A percentile compares a stretch with the other conserved stretches of the same genome.
Conservation (phyloP, 2,329 filamentous ascomycete species). For the Ramularia endophylla region DNA sequence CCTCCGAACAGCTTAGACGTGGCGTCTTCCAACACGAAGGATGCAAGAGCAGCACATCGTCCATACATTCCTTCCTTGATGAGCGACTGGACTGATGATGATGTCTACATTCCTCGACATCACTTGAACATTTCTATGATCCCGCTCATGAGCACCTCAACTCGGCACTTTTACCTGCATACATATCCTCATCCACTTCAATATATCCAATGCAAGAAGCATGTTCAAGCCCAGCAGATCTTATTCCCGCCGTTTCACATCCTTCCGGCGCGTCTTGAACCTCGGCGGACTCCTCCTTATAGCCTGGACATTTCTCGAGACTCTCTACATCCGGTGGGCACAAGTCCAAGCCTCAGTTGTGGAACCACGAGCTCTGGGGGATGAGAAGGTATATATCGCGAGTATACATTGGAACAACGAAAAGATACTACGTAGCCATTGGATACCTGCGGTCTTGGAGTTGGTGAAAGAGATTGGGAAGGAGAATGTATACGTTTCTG, state of each 20-base stretch:
- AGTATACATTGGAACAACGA: conserved; percentile 65
- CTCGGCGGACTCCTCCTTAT: conserved; percentile 13
- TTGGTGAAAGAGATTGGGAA: conserved; percentile 53
- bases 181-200: too few relatives aligned
- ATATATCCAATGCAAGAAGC: too few relatives aligned
- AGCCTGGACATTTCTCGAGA: conserved; percentile 19
- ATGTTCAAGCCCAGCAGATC: too few relatives aligned
- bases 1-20: too few relatives aligned
- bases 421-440: conserved; percentile 53
- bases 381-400: conserved; percentile 56
- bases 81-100: too few relatives aligned
- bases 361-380: conserved; percentile 13
- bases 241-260: not conserved
- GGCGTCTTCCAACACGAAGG: too few relatives aligned
- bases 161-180: too few relatives aligned
- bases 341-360: conserved; percentile 11
- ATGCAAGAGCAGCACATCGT: too few relatives aligned
- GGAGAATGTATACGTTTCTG: conserved; percentile 61
- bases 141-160: too few relatives aligned
- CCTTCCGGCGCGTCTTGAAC: conserved; percentile 2
- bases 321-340: conserved; percentile 15
- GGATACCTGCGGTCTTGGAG: conserved; percentile 55
- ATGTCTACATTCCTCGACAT: too few relatives aligned
- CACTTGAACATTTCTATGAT: too few relatives aligned
- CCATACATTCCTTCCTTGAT: too few relatives aligned